Conservation (phyloP, 768 basidiomycete genomes). For the Boletellus emodensis region DNA sequence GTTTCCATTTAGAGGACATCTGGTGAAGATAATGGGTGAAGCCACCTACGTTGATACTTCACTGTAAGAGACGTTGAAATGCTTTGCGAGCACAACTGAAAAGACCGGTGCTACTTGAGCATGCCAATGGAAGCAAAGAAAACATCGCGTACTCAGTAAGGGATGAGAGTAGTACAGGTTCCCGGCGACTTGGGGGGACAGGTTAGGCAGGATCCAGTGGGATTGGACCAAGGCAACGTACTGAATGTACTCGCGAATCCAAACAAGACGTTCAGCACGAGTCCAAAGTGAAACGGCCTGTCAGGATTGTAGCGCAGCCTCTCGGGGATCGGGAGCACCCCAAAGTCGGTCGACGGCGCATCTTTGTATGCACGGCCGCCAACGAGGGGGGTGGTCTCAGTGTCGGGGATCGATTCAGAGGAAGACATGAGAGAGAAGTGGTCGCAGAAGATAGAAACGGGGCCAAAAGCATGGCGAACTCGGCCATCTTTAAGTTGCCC, state of each 20-base stretch:
- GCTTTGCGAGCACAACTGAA: constrained; percentile 34
- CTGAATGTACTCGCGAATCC: constrained; percentile 55
- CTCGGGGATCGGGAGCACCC: constrained; percentile 60
- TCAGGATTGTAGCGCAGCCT: constrained; percentile 49
- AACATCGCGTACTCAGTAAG: constrained; percentile 50
- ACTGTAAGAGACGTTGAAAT: constrained; percentile 36
- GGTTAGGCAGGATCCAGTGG: background rate
- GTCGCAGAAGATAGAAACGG: constrained; percentile 4
- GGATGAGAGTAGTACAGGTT: constrained; percentile 86
- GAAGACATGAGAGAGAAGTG: constrained; percentile 10
- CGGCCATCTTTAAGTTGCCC: background rate
- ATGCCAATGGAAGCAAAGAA: background rate
- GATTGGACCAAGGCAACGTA: constrained; percentile 5
- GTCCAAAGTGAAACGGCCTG: constrained; percentile 45
- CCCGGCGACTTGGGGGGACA: constrained; percentile 44
- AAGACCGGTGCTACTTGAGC: background rate
- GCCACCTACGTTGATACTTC: constrained; percentile 27
- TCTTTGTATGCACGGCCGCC: too few relatives aligned
- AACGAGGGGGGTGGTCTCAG: background rate
- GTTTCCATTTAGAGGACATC: constrained; percentile 43
- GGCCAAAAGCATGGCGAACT: background rate
- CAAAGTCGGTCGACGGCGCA: constrained; percentile 44
- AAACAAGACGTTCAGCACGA: constrained; percentile 50
- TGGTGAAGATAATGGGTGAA: constrained; percentile 36
- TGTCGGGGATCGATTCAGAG: constrained; percentile 3